Evolutionary conservation across 1,284 basidiomycete species (phyloP), one percentile per base, ranked within the genome.

Genomic region (Prillingera fragicola): DNA sequence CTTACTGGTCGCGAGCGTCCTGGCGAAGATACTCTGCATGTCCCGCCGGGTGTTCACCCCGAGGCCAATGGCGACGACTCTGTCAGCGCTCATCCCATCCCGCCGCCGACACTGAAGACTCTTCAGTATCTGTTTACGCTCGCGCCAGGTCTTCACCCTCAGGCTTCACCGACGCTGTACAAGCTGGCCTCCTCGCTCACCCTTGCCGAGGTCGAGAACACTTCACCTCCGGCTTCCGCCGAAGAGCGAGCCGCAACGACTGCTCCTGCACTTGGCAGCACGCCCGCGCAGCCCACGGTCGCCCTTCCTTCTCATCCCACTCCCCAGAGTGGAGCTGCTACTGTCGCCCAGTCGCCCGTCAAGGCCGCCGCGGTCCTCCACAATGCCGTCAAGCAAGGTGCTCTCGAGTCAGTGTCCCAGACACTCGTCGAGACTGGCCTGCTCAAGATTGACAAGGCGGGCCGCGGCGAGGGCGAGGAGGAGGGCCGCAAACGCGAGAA

Each of bases 371-470:
- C 54, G 55, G 18, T 58, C 52, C 25, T 52, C 47, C 26, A 64
- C 59, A 29, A 60, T 52, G 22, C 57, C 59, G 22, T 39, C 51
- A 31, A 60, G 55, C 48, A 61, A 57, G 35, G 55, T 61, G 39
- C 42, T 38, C 35, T 63, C 42, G 41, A 57, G 32, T 5, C 57
- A 51, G 39, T 50, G 17, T 23, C 43, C 19, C 33, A 50, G 36
- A 51, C 49, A 22, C 53, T 66, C n/a, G 24, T 62, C 12, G 54
- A 55, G 8, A 54, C 49, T 6, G 60, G 60, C 5, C 36, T 69
- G 37, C 44, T 69, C 24, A 68, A 68, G 43, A 34, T 67, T 10
- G 67, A 69, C 48, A 63, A 65, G 40, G 56, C 57, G 1, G 59
- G 60, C 12, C 52, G 58, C 39, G 54, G 55, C 44, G 52, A 52